A percentile compares a stretch with the other conserved stretches of the same genome.
Conservation (phyloP, 306 rosid genomes). For the Clitoria ternatea region DNA sequence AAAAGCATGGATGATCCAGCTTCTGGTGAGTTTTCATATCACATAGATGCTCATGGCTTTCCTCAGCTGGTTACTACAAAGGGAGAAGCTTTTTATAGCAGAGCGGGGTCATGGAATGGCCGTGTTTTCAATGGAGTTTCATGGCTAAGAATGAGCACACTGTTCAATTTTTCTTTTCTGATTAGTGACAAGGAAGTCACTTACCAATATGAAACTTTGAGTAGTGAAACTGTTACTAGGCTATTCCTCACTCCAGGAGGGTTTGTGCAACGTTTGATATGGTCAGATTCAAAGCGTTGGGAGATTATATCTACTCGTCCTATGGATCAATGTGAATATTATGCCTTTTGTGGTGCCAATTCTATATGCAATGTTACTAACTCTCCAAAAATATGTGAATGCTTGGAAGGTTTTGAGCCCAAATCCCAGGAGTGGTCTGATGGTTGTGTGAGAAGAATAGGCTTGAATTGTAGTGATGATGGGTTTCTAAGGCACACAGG, state of each 20-base stretch:
- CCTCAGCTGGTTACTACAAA: constrained; percentile 7
- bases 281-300: neutral
- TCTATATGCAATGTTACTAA: neutral
- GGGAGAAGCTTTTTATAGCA: neutral
- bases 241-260: neutral
- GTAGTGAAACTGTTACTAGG: neutral
- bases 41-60: neutral
- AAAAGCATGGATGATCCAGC: neutral
- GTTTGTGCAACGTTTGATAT: neutral
- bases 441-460: constrained; percentile 6
- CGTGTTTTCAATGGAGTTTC: neutral
- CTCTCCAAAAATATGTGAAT: constrained; percentile 1
- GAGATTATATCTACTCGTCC: neutral
- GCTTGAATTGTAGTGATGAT: neutral
- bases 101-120: neutral
- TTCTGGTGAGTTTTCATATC: constrained; percentile 5
- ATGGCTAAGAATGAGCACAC: neutral
- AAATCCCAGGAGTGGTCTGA: neutral
- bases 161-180: neutral
- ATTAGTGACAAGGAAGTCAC: neutral
- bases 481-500: neutral
- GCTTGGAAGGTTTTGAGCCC: constrained; percentile 10
- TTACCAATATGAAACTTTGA: neutral
- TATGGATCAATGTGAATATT: constrained; percentile 1
- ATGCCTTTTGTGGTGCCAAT: neutral